Percentiles rank a stretch among this genome's conserved stretches.
Conservation (phyloP, 345 rosid species). For the Camelina neglecta region DNA sequence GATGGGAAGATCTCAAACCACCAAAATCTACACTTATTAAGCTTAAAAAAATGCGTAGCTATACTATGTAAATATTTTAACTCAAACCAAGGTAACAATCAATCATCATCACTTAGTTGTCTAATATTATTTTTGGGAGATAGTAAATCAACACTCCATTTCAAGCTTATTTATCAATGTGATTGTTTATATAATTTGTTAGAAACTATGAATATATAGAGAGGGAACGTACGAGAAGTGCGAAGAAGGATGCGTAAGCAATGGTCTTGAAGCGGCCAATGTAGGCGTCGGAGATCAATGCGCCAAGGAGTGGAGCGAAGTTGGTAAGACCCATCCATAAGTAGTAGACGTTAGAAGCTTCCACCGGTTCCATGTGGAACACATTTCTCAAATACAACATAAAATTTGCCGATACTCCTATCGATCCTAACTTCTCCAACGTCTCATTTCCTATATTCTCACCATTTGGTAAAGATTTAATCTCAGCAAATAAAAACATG, state of each 20-base stretch:
- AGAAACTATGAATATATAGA: not conserved
- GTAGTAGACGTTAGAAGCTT: slow-evolving; percentile 52
- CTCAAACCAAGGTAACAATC: not conserved
- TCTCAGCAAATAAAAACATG: slow-evolving; percentile 1
- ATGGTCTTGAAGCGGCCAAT: slow-evolving; percentile 66
- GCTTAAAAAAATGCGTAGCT: not conserved
- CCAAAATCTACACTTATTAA: not conserved
- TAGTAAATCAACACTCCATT: not conserved
- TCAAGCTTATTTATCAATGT: not conserved
- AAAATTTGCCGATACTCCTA: slow-evolving; percentile 62
- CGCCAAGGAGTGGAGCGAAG: slow-evolving; percentile 63
- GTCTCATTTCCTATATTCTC: slow-evolving; percentile 68
- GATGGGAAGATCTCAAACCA: not conserved
- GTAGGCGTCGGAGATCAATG: slow-evolving; percentile 60
- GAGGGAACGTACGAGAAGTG: slow-evolving; percentile 58
- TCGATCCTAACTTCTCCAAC: slow-evolving; percentile 68
- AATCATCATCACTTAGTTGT: not conserved
- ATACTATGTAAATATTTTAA: not conserved
- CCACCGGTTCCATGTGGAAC: slow-evolving; percentile 61
- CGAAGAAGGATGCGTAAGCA: slow-evolving; percentile 51
- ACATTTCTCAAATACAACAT: slow-evolving; percentile 54
- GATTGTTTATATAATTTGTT: not conserved
- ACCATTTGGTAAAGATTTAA: not conserved
- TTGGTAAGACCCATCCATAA: slow-evolving; percentile 65
- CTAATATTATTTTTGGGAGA: not conserved